Percentiles rank a stretch among this genome's conserved stretches.
Evolutionary conservation across 2,329 filamentous ascomycete genomes (phyloP).

Genomic region (Emergomyces pasteurianus): DNA sequence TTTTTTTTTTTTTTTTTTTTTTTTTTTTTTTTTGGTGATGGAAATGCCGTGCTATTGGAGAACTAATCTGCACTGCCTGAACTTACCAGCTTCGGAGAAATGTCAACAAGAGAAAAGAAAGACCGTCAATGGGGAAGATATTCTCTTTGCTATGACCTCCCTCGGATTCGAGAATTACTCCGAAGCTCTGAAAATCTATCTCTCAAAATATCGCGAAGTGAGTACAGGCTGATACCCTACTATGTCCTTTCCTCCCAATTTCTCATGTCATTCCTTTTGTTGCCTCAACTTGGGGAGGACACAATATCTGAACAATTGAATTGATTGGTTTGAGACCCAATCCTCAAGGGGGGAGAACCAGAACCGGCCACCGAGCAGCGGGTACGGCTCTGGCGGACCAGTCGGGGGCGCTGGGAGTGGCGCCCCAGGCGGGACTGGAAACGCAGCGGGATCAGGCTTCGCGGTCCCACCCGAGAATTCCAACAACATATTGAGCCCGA

Average conservation of each 20-base stretch:
- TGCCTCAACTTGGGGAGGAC: slow-evolving; percentile 25
- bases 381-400: slow-evolving; percentile 29
- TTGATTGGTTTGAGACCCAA: slow-evolving; percentile 57
- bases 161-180: slow-evolving; percentile 98
- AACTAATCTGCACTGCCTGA: slow-evolving; percentile 3
- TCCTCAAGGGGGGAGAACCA: slow-evolving; percentile 59
- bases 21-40: too few relatives aligned
- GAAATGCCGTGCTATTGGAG: slow-evolving; percentile 4
- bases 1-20: too few relatives aligned
- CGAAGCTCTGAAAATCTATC: slow-evolving; percentile 94
- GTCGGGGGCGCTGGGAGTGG: slow-evolving; percentile 16
- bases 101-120: slow-evolving; percentile 99
- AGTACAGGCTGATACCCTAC: slow-evolving; percentile 33
- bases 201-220: slow-evolving; percentile 96
- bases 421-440: slow-evolving; percentile 14
- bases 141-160: slow-evolving; percentile 97
- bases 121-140: slow-evolving; percentile 97
- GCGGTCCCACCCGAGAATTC: slow-evolving; percentile 31
- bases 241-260: slow-evolving; percentile 7
- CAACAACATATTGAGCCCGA: slow-evolving; percentile 34
- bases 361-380: slow-evolving; percentile 43
- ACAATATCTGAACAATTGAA: slow-evolving; percentile 38
- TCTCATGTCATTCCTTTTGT: slow-evolving; percentile 24
- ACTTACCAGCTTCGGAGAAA: slow-evolving; percentile 79
- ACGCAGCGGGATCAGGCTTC: slow-evolving; percentile 20